These are phyloP conservation scores for Magnaporthiopsis rhizophila DNA, from an alignment of 2,329 filamentous ascomycete genomes.

Conservation along the genomic window DNA sequence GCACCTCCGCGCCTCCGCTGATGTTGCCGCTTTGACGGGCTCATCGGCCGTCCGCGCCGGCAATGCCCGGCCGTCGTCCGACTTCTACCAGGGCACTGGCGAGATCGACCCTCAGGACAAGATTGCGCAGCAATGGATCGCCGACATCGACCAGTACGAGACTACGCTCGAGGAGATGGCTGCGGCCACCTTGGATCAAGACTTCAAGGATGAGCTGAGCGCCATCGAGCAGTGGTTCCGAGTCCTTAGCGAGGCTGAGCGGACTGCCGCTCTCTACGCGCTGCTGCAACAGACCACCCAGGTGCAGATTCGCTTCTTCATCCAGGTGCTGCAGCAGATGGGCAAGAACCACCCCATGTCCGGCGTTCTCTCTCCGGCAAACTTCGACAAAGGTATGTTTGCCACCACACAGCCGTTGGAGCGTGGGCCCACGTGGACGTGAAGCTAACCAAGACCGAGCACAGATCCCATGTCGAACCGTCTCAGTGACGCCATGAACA, in stretches of 20 bases:
- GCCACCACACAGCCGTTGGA: background rate
- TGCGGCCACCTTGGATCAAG: constrained; percentile 94
- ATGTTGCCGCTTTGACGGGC: constrained; percentile 76
- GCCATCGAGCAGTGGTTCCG: constrained; percentile 99
- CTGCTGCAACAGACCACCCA: constrained; percentile 96
- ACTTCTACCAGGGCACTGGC: constrained; percentile 70
- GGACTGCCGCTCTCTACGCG: constrained; percentile 91
- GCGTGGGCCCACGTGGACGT: background rate
- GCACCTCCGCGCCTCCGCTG: constrained; percentile 90
- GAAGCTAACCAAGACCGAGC: background rate
- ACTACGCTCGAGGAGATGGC: constrained; percentile 99
- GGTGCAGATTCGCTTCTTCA: constrained; percentile 98
- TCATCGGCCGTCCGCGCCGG: constrained; percentile 38
- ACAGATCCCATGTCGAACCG: constrained; percentile 94
- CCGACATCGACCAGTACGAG: constrained; percentile 98
- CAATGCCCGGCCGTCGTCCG: constrained; percentile 76
- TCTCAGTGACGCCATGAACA: constrained; percentile 92
- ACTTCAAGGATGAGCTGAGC: constrained; percentile 98
- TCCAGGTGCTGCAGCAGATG: constrained; percentile 98
- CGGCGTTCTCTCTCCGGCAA: constrained; percentile 85
- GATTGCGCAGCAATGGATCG: constrained; percentile 96
- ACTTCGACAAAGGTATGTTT: constrained; percentile 86
- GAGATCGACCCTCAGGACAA: constrained; percentile 84
- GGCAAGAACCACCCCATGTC: constrained; percentile 97
- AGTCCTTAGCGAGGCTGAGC: constrained; percentile 91